Evolutionary conservation across 352 stramenopile genomes (phyloP), one percentile per base, ranked within the genome.

Genomic region (Phytophthora pluvialis): DNA sequence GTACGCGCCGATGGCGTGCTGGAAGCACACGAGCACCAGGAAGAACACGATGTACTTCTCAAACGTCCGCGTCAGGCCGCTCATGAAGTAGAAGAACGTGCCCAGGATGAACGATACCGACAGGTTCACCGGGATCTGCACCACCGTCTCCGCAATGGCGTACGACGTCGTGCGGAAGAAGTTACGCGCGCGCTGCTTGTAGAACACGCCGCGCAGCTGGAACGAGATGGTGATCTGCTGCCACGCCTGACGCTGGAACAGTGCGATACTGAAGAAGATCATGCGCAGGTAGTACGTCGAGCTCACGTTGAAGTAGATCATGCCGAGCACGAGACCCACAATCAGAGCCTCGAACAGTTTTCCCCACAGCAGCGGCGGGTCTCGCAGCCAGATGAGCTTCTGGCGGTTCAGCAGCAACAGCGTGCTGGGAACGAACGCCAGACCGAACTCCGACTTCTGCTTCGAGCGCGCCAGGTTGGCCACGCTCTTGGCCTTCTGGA

Each of bases 21-120:
- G 75, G 69, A 97, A 97, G 1, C 71, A 70, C 25, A 95, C 70
- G 11, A 97, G 66, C 44, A 96, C 80, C 1, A 83, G 49, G 62
- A 93, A 73, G 55, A 88, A 97, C 35, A 92, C 78, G 40, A 97
- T 77, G 67, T 86, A 96, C 59, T 86, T 87, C 36, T 75, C 66
- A 33, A 88, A 83, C 38, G 81, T 73, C 1, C 57, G 56, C 13
- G 72, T 82, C 31, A 97, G 63, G 1, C 91, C 91, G 60, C 92
- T 93, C 82, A 97, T 95, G 60, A 91, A 98, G 73, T 98, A 98
- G 67, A 89, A 88, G 62, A 86, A 80, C 16, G 91, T 80, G 64
- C 90, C 73, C 31, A 86, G 36, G 9, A 86, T 66, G 29, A 86
- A 75, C 9, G 74, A 75, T 0, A 89, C 91, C 0, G 80, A 75